A percentile compares a stretch with the other conserved stretches of the same genome.
phyloP scores from a whole-genome alignment of 78 protist genomes.

The Dictyostelium firmibasis region DNA sequence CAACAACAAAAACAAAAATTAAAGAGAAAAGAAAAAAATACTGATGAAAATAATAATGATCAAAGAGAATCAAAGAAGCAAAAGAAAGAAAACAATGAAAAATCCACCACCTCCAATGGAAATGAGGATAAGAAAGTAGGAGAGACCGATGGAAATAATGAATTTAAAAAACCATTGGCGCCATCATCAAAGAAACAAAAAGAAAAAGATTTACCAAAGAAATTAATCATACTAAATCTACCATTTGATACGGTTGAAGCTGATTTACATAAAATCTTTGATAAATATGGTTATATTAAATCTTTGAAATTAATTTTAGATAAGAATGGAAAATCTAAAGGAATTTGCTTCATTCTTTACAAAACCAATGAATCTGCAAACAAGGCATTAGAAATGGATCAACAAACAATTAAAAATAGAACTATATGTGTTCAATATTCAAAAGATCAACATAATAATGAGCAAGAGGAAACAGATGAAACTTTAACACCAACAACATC shows the following conservation, averaged over 20 bases:
- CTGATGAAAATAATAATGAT: not conserved
- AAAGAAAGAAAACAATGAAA: not conserved
- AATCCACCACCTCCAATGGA: not conserved
- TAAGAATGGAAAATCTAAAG: conserved; percentile 45
- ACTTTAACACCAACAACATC: not conserved
- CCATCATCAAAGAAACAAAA: not conserved
- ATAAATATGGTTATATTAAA: conserved; percentile 12
- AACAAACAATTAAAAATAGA: not conserved
- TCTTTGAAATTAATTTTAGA: not conserved
- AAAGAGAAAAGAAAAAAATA: not conserved
- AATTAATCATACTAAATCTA: conserved; percentile 6
- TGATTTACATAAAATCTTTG: not conserved
- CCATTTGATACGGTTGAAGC: not conserved
- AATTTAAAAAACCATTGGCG: not conserved
- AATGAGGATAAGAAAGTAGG: not conserved
- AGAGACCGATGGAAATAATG: not conserved
- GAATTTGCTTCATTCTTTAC: conserved; percentile 25
- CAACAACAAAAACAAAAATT: not conserved
- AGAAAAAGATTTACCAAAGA: conserved; percentile 11
- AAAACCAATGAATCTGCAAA: not conserved
- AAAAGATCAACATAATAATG: not conserved
- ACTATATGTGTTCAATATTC: conserved; percentile 10
- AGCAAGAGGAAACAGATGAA: not conserved
- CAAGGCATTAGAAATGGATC: conserved; percentile 10
- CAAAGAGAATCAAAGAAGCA: not conserved